Conservation (phyloP, 1,284 basidiomycete species). For the Neonothopanus nambi region DNA sequence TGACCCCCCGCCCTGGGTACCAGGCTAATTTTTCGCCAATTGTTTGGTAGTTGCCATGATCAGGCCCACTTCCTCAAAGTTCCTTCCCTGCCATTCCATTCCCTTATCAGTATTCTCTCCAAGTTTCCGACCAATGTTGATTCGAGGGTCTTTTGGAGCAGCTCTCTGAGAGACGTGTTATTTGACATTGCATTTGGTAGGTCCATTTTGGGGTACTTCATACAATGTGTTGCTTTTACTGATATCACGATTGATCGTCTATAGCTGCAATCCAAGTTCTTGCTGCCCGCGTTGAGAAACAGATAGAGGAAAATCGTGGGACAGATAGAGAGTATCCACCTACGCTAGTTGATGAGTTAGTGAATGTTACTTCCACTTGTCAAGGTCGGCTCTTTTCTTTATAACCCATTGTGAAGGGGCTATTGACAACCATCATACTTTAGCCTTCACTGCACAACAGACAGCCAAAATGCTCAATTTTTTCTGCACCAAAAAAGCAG, state of each 20-base stretch:
- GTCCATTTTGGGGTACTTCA: constrained; percentile 13
- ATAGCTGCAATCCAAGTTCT: constrained; percentile 40
- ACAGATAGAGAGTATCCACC: constrained; percentile 37
- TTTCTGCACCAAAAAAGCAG: too few species aligned
- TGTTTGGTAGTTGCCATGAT: constrained; percentile 10
- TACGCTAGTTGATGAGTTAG: constrained; percentile 48
- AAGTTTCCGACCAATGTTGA: too few species aligned
- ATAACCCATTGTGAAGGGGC: too few species aligned
- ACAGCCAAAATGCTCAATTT: constrained; percentile 39
- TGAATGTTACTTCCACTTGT: constrained; percentile 53
- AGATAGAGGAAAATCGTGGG: not conserved
- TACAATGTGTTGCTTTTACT: too few species aligned
- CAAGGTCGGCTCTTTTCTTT: constrained; percentile 55
- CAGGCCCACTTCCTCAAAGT: constrained; percentile 84
- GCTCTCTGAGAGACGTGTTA: constrained; percentile 55
- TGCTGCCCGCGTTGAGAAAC: constrained; percentile 32
- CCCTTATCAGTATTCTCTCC: too few species aligned
- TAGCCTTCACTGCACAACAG: constrained; percentile 67
- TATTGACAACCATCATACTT: too few species aligned
- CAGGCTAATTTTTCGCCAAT: constrained; percentile 7
- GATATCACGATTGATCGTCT: constrained; percentile 9
- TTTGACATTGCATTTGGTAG: constrained; percentile 46
- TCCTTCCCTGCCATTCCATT: too few species aligned
- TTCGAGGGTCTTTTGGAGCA: too few species aligned
- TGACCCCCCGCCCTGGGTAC: constrained; percentile 68